A percentile compares a stretch with the other conserved stretches of the same genome.
These are phyloP conservation scores for Phlebiopsis gigantea DNA, from an alignment of 768 basidiomycete species.

Conservation along the genomic window DNA sequence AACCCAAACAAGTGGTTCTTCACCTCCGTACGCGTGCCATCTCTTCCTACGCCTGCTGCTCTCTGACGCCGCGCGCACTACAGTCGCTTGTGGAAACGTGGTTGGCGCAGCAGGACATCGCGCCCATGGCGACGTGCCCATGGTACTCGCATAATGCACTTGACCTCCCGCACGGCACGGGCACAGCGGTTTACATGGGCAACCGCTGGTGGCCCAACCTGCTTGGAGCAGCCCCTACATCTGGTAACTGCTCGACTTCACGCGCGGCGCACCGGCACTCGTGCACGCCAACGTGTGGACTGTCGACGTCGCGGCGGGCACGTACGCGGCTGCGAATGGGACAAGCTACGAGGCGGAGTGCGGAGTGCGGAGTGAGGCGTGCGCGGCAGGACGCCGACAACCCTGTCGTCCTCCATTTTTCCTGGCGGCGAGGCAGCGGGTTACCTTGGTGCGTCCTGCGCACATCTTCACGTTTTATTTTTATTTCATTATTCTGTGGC, in stretches of 20 bases:
- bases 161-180: conserved; percentile 44
- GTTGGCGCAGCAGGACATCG: conserved; percentile 53
- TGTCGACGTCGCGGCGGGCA: conserved; percentile 42
- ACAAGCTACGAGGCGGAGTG: conserved; percentile 53
- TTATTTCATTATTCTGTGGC: no score
- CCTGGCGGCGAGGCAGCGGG: conserved; percentile 51
- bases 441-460: conserved; percentile 39
- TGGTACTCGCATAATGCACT: conserved; percentile 60
- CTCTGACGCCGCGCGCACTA: background rate
- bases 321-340: conserved; percentile 44
- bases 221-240: conserved; percentile 56
- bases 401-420: conserved; percentile 39
- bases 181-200: conserved; percentile 55
- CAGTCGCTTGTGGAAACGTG: conserved; percentile 51
- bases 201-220: conserved; percentile 54
- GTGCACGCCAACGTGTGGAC: conserved; percentile 55
- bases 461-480: background rate
- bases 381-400: conserved; percentile 40
- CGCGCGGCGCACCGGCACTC: conserved; percentile 47
- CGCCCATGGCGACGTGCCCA: conserved; percentile 43
- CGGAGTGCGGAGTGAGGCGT: no score
- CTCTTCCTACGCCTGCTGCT: background rate
- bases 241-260: conserved; percentile 57
- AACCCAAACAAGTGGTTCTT: conserved; percentile 59
- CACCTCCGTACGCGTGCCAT: conserved; percentile 34